phyloP scores from a whole-genome alignment of 192 early-diverging fungal genomes.

The Rhizophagus clarus region DNA sequence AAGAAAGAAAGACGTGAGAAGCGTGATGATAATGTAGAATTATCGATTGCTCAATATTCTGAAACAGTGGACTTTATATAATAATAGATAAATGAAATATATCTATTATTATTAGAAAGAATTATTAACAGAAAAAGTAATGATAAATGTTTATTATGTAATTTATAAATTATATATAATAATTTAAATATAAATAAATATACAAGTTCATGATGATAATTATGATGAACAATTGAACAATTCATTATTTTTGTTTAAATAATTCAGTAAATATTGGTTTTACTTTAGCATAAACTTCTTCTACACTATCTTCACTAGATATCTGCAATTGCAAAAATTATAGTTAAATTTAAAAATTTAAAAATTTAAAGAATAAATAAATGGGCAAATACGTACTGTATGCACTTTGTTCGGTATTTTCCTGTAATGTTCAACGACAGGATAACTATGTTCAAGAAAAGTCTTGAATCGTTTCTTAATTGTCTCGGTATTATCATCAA shows the following conservation, averaged over 20 bases:
- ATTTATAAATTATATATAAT: too few relatives aligned
- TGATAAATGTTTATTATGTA: too few relatives aligned
- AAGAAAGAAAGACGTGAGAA: not conserved
- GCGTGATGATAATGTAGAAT: not conserved
- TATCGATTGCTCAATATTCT: not conserved
- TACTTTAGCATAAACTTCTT: not conserved
- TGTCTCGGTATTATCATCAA: constrained; percentile 94
- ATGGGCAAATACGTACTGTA: constrained; percentile 33
- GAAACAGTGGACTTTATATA: not conserved
- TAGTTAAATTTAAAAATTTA: not conserved
- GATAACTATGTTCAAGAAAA: constrained; percentile 85
- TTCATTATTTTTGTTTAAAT: not conserved
- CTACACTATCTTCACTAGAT: not conserved
- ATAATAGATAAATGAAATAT: not conserved
- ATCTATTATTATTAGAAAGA: too few relatives aligned
- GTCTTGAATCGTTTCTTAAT: constrained; percentile 94
- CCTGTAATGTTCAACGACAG: constrained; percentile 85
- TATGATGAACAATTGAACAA: not conserved
- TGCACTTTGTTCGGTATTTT: constrained; percentile 80
- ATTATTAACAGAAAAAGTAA: too few relatives aligned
- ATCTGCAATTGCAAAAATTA: not conserved
- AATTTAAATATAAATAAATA: too few relatives aligned
- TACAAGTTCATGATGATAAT: too few relatives aligned
- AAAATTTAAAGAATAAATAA: not conserved
- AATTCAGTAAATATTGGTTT: not conserved